A percentile compares a stretch with the other conserved stretches of the same genome.
Conservation (phyloP, 1,139 yeast species). For the Lodderomyces metapsilosis region DNA sequence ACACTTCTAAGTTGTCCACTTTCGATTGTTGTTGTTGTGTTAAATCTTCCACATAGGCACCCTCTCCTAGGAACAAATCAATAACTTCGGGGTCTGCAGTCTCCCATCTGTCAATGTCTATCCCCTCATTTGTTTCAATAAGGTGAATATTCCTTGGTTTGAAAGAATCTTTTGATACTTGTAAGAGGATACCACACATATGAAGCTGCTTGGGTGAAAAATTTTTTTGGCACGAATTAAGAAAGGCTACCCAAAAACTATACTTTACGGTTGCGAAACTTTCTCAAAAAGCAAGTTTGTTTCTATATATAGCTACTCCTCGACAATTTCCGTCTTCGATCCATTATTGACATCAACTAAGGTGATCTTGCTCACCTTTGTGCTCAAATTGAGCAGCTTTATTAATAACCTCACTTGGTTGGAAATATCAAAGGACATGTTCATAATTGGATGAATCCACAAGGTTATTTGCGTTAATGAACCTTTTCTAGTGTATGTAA, state of each 20-base stretch:
- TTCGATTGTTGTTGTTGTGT: conserved; percentile 24
- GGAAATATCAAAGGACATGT: conserved; percentile 14
- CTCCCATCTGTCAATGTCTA: conserved; percentile 19
- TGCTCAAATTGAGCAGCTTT: conserved; percentile 8
- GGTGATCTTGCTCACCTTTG: conserved; percentile 6
- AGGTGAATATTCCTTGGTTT: conserved; percentile 2
- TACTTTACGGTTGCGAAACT: background rate
- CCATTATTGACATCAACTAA: conserved; percentile 12
- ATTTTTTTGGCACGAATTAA: background rate
- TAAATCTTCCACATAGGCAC: conserved; percentile 18
- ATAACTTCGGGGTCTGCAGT: conserved; percentile 17
- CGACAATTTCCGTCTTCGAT: conserved; percentile 7
- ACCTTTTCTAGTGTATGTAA: conserved; percentile 6
- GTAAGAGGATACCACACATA: conserved; percentile 17
- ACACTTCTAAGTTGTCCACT: conserved; percentile 23
- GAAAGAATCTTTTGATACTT: conserved; percentile 6
- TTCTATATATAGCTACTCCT: background rate
- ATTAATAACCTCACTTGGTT: conserved; percentile 11
- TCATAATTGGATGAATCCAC: conserved; percentile 15
- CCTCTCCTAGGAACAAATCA: conserved; percentile 16
- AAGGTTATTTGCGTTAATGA: conserved; percentile 9
- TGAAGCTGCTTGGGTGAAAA: too few relatives aligned
- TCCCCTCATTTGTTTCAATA: background rate
- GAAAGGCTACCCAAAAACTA: background rate
- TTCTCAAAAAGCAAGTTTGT: too few relatives aligned